A percentile compares a stretch with the other conserved stretches of the same genome.
phyloP scores from a whole-genome alignment of 1,139 yeast genomes.

The Pichia sp. region DNA sequence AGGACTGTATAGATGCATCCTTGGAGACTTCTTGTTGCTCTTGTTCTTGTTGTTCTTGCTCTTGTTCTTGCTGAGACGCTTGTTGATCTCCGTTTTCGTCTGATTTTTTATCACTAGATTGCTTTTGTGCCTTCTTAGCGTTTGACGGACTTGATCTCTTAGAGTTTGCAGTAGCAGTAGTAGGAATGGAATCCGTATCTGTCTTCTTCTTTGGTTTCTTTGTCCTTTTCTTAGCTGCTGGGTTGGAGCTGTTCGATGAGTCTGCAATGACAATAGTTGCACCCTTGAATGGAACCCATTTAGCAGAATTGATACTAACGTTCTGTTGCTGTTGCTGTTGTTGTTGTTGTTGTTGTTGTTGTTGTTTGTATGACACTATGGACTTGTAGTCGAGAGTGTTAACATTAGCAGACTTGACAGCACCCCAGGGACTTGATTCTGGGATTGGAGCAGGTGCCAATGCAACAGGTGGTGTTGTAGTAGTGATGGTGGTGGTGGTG shows the following conservation, averaged over 20 bases:
- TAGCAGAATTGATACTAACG: too few relatives aligned
- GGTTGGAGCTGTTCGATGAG: constrained; percentile 1
- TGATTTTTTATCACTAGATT: background rate
- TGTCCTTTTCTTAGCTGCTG: constrained; percentile 6
- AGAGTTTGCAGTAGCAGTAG: constrained; percentile 1
- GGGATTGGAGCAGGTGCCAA: constrained; percentile 72
- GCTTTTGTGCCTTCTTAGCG: background rate
- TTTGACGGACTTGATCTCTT: background rate
- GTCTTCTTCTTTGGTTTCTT: constrained; percentile 9
- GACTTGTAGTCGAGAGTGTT: too few relatives aligned
- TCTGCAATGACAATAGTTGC: constrained; percentile 9
- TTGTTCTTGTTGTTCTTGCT: background rate
- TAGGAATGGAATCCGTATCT: background rate
- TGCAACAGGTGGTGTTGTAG: background rate
- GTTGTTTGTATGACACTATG: background rate
- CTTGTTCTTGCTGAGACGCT: background rate
- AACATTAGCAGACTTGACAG: constrained; percentile 9
- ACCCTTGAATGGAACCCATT: constrained; percentile 13
- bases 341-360: background rate
- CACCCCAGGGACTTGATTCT: constrained; percentile 65
- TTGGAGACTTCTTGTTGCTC: background rate
- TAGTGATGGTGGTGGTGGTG: background rate
- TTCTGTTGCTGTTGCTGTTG: too few relatives aligned
- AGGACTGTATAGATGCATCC: background rate
- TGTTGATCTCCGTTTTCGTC: background rate